Percentiles rank a stretch among this genome's conserved stretches.
Conservation (phyloP, 2,329 filamentous ascomycete genomes). For the Rosellinia necatrix region DNA sequence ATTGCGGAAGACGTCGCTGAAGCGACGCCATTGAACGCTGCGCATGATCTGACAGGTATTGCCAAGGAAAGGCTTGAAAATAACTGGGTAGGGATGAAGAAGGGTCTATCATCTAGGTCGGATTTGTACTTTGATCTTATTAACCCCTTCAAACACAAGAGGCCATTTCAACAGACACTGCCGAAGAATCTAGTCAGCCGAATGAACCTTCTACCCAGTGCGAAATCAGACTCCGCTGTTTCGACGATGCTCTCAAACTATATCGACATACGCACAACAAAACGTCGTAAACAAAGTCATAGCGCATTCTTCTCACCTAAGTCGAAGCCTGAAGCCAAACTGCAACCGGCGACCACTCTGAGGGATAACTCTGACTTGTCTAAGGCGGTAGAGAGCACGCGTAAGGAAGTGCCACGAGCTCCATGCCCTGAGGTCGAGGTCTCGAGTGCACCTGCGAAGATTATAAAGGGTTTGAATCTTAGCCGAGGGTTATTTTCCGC, state of each 20-base stretch:
- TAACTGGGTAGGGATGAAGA: background rate
- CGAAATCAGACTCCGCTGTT: conserved; percentile 32
- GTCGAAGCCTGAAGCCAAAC: background rate
- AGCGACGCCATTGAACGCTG: background rate
- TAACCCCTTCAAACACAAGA: background rate
- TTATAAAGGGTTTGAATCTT: conserved; percentile 58
- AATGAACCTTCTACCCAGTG: conserved; percentile 28
- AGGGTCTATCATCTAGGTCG: conserved; percentile 1
- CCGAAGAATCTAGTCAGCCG: background rate
- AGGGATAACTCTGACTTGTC: background rate
- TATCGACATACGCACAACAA: conserved; percentile 35
- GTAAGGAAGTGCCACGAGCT: conserved; percentile 7
- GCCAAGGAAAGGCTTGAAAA: conserved; percentile 35
- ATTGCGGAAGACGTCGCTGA: conserved; percentile 22
- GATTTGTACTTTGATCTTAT: conserved; percentile 24
- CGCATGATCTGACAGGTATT: conserved; percentile 28
- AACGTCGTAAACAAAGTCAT: conserved; percentile 34
- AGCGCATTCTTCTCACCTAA: conserved; percentile 36
- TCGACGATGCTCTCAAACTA: conserved; percentile 38
- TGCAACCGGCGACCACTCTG: background rate
- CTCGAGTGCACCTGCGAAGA: conserved; percentile 24
- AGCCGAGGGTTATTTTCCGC: conserved; percentile 54
- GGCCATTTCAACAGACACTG: background rate
- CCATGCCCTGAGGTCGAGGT: conserved; percentile 28
- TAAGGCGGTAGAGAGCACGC: background rate